Evolutionary conservation across 805 yeast species (phyloP).

Genomic region (Nakazawaea sp.): DNA sequence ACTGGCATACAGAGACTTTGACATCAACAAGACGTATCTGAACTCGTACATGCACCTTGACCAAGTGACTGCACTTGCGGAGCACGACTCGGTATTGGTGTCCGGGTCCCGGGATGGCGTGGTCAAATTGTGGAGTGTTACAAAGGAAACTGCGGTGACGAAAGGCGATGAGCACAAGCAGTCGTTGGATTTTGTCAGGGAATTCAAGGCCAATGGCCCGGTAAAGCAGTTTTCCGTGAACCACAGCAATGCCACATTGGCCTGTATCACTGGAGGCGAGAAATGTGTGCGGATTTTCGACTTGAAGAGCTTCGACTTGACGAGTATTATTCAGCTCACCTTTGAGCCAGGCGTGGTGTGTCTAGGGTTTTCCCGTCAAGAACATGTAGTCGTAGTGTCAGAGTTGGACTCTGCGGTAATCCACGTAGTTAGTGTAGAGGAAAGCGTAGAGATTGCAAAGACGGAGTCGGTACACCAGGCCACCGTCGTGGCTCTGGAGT

Average conservation of each 20-base stretch:
- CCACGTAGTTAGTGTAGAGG: slow-evolving; percentile 17
- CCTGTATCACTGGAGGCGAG: slow-evolving; percentile 17
- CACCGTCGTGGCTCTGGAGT: slow-evolving; percentile 18
- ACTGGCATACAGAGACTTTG: slow-evolving; percentile 3
- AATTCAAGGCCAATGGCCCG: slow-evolving; percentile 19
- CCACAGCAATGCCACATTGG: slow-evolving; percentile 13
- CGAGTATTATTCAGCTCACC: slow-evolving; percentile 21
- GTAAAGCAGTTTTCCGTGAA: slow-evolving; percentile 14
- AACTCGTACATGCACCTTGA: slow-evolving; percentile 13
- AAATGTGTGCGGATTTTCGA: slow-evolving; percentile 26
- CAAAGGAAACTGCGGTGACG: not conserved
- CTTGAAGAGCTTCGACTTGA: slow-evolving; percentile 27
- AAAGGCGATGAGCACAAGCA: slow-evolving; percentile 4
- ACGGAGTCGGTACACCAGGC: slow-evolving; percentile 16
- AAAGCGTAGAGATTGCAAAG: slow-evolving; percentile 10
- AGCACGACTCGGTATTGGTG: slow-evolving; percentile 14
- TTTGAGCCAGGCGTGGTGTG: slow-evolving; percentile 19
- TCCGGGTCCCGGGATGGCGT: slow-evolving; percentile 26
- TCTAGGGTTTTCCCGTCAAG: slow-evolving; percentile 2
- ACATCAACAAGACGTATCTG: not conserved
- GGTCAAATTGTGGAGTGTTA: slow-evolving; percentile 26
- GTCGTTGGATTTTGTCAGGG: slow-evolving; percentile 25
- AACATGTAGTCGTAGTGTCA: slow-evolving; percentile 1
- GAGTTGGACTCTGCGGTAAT: slow-evolving; percentile 14
- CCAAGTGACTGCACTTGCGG: slow-evolving; percentile 1